Percentiles rank a stretch among this genome's conserved stretches.
These are phyloP conservation scores for Lentinula aciculospora DNA, from an alignment of 768 basidiomycete species.

Conservation along the genomic window DNA sequence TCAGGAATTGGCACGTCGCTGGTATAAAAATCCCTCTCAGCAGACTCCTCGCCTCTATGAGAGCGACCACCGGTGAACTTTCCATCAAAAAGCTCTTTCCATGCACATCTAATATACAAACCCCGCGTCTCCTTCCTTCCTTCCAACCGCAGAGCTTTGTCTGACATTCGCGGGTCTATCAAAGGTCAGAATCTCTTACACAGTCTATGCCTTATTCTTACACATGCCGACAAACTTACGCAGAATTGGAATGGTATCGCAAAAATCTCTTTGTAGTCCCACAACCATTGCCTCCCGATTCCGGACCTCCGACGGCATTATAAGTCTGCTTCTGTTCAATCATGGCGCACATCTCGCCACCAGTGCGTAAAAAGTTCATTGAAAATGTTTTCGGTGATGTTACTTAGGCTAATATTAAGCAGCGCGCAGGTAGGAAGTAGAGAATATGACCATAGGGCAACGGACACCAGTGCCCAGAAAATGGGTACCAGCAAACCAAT, in stretches of 20 bases:
- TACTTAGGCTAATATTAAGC: not conserved
- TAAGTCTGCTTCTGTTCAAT: not conserved
- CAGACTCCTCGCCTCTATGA: slow-evolving; percentile 18
- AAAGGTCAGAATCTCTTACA: slow-evolving; percentile 35
- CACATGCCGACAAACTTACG: slow-evolving; percentile 6
- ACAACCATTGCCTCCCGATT: slow-evolving; percentile 1
- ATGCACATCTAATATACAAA: no score
- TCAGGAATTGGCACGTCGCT: slow-evolving; percentile 70
- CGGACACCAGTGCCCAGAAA: not conserved
- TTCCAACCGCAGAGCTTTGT: slow-evolving; percentile 56
- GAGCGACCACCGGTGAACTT: slow-evolving; percentile 50
- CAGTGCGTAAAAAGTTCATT: not conserved
- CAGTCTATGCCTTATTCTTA: not conserved
- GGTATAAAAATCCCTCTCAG: slow-evolving; percentile 43
- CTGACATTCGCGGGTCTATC: slow-evolving; percentile 78
- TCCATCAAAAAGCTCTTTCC: slow-evolving; percentile 8
- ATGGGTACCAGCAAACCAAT: not conserved
- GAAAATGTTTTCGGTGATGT: not conserved
- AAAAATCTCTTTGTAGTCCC: slow-evolving; percentile 60
- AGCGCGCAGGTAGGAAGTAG: not conserved
- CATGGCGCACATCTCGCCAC: not conserved
- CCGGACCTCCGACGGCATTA: not conserved
- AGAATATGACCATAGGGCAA: not conserved
- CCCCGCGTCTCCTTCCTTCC: no score
- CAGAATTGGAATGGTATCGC: slow-evolving; percentile 80